Evolutionary conservation across 1,284 basidiomycete species (phyloP), one percentile per base, ranked within the genome.

Genomic region (Sutorius eximius): DNA sequence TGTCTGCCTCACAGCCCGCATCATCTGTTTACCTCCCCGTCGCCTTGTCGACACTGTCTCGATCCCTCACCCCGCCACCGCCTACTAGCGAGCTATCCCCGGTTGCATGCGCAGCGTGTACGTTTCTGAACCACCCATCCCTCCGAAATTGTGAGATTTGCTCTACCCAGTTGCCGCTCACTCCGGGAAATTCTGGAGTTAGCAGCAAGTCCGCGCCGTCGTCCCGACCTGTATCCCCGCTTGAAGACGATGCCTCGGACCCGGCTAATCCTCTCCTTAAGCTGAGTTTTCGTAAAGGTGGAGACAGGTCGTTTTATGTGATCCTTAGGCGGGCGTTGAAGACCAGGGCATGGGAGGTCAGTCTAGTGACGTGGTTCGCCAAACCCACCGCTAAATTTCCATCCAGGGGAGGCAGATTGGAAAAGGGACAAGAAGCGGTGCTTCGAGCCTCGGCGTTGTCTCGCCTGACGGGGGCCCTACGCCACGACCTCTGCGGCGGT

Each of bases 251-350:
- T 37, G 64, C 64, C 15, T 65, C 70, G 18, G 61, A 74, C 55
- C 57, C 72, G 42, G 63, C 62, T 29, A 61, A 60, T 72, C 61
- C 74, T 81, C 64, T 70, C 32, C 80, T 91, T 51, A 88, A 88
- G 57, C 69, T 99, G 40, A 94, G 91, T 70, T 98, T 99, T 71
- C 81, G 96, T 34, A 91, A 87, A 67, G 94, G 95, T 6, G 95
- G 95, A 0, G 94, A 91, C 66, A 91, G 90, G 69, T 67, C 82
- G 0, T 91, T 95, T 62, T 98, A 99, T 71, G 77, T 82, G 18
- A 78, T 83, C 7, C 76, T 99, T 45, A 94, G 91, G 71, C 79
- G 85, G 16, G 85, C 87, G 32, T 71, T 98, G 51, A 81, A 85
- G 57, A 79, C 82, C 18, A 94, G 89, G 70, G 83, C 83, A 32